Evolutionary conservation across 306 rosid species (phyloP), one percentile per base, ranked within the genome.

Genomic region (Dalbergia cultrata): DNA sequence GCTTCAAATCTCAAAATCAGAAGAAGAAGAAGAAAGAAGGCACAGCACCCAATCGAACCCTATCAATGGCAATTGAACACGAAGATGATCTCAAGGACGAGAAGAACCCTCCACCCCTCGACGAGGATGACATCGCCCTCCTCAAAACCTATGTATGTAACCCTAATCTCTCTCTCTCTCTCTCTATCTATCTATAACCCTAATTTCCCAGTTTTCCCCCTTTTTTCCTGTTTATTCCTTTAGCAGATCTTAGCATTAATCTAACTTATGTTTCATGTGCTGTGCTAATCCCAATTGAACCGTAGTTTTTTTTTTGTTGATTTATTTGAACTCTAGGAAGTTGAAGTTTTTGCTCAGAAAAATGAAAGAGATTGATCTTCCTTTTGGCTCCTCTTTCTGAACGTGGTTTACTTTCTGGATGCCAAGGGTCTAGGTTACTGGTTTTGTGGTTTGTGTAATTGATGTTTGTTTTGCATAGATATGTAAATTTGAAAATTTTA

Each of bases 71-170:
- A 13, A 76, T 83, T 0, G 97, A 93, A 43, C 91, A 88, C 2
- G 99, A 96, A 71, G 95, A 93, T 43, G 98, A 93, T 41, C 34
- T 96, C 87, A 96, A 96, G 86, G 99, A 96, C 84, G 99, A 96
- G 97, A 96, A 96, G 92, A 96, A 92, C 80, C 98, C 98, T 19
- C 91, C 86, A 47, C 99, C 99, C 16, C 98, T 93, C 21, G 99
- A 96, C 22, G 99, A 96, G 79, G 99, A 93, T 76, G 98, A 96
- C 72, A 96, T 93, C 54, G 98, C 97, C 12, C 93, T 96, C 16
- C 98, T 96, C 82, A 96, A 93, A 85, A 96, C 99, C 45, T 96
- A 96, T 17, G 99, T 96, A 84, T 57, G 10, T n/a, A 54, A n/a
- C 60, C 26, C 21, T 47, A 3, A 80, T 18, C 19, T 62, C 47